phyloP scores from a whole-genome alignment of 2,329 filamentous ascomycete species.

The Alternaria gaisen region DNA sequence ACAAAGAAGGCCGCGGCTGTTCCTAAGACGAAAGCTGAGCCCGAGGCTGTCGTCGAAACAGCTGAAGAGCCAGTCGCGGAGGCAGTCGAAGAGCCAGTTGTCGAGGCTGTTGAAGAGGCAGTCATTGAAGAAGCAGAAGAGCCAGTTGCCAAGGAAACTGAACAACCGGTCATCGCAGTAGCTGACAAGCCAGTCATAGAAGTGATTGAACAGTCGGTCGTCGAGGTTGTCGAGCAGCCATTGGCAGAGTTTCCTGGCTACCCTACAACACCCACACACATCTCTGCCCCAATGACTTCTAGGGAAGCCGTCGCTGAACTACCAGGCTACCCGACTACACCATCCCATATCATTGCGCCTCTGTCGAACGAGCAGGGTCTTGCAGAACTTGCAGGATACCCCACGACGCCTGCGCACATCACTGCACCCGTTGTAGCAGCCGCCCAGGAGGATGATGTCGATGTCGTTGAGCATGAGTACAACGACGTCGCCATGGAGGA shows the following conservation, averaged over 20 bases:
- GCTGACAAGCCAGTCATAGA: neutral
- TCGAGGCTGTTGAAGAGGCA: neutral
- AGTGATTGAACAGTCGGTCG: neutral
- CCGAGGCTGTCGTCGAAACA: constrained; percentile 13
- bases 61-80: constrained; percentile 15
- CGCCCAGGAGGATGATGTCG: neutral
- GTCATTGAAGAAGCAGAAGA: neutral
- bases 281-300: constrained; percentile 27
- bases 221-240: constrained; percentile 24
- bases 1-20: constrained; percentile 28
- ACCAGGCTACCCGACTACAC: constrained; percentile 35
- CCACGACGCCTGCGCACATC: constrained; percentile 39
- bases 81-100: neutral
- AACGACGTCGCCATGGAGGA: constrained; percentile 10
- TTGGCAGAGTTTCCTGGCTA: constrained; percentile 28
- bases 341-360: constrained; percentile 31
- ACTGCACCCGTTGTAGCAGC: constrained; percentile 9
- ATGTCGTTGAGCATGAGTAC: constrained; percentile 3
- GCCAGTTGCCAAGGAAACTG: neutral
- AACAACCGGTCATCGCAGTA: neutral
- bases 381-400: constrained; percentile 31
- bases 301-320: constrained; percentile 29
- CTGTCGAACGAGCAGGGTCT: constrained; percentile 27
- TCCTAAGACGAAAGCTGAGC: constrained; percentile 20
- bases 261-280: constrained; percentile 25